These are phyloP conservation scores for Chimonanthus salicifolius DNA, from an alignment of 164 flowering plant genomes.

Conservation along the genomic window DNA sequence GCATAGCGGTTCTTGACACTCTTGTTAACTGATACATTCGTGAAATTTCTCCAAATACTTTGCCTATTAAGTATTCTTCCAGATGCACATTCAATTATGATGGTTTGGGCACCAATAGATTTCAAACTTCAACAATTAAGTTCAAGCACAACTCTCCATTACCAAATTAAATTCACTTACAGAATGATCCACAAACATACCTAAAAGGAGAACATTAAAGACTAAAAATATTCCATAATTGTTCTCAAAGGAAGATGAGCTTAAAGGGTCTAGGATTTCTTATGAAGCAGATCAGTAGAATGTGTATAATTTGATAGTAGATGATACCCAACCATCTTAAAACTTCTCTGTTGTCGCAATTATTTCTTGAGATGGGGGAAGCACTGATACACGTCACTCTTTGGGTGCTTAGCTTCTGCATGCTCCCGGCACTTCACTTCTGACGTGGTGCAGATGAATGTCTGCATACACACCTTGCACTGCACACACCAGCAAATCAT, in stretches of 20 bases:
- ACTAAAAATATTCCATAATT: not conserved
- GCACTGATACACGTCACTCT: conserved; percentile 50
- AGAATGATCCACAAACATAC: conserved; percentile 1
- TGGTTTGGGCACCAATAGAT: no score
- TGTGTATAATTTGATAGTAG: not conserved
- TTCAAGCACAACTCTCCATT: no score
- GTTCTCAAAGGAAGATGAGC: not conserved
- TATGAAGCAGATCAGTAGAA: not conserved
- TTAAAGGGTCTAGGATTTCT: not conserved
- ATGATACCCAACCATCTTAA: not conserved
- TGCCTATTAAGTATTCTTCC: no score
- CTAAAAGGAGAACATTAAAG: not conserved
- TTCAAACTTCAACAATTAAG: no score
- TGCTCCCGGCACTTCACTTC: conserved; percentile 95
- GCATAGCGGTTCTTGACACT: no score
- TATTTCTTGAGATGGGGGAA: conserved; percentile 81
- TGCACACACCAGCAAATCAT: conserved; percentile 21
- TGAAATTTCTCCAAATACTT: no score
- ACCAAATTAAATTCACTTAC: not conserved
- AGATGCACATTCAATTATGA: no score
- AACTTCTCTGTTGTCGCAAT: not conserved
- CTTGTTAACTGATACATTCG: no score
- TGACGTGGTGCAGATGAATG: conserved; percentile 26
- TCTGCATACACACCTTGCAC: conserved; percentile 97
- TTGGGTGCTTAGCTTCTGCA: conserved; percentile 89